Percentiles rank a stretch among this genome's conserved stretches.
Evolutionary conservation across 768 basidiomycete species (phyloP).

Genomic region (Mycena floridula): DNA sequence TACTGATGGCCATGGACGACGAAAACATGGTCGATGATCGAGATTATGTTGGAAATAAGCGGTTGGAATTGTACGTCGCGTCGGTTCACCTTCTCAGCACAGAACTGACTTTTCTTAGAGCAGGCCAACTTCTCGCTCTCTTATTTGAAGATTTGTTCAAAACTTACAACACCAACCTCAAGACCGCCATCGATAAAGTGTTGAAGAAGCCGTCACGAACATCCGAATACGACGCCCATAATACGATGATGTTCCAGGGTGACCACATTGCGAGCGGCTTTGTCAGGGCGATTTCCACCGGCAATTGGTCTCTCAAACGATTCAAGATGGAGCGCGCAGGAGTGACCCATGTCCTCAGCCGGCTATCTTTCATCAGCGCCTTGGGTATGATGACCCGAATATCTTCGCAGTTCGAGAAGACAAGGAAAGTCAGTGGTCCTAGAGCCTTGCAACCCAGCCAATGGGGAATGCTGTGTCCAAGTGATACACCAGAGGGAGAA

Average conservation of each 20-base stretch:
- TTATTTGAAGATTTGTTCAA: conserved; percentile 99
- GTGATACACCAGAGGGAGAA: conserved; percentile 99
- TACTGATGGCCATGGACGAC: conserved; percentile 94
- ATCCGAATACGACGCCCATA: conserved; percentile 90
- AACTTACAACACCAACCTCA: conserved; percentile 94
- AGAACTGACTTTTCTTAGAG: conserved; percentile 40
- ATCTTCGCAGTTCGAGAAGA: conserved; percentile 98
- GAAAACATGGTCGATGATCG: conserved; percentile 97
- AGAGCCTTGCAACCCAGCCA: conserved; percentile 96
- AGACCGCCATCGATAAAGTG: conserved; percentile 93
- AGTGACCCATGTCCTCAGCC: conserved; percentile 94
- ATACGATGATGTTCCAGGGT: conserved; percentile 93
- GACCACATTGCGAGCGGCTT: conserved; percentile 95
- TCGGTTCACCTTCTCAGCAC: conserved; percentile 2
- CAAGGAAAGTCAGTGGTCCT: conserved; percentile 95
- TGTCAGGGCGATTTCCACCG: conserved; percentile 94
- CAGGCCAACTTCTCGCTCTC: conserved; percentile 91
- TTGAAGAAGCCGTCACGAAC: conserved; percentile 94
- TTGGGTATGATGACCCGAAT: conserved; percentile 99
- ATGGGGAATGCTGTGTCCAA: conserved; percentile 98
- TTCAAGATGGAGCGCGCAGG: conserved; percentile 99
- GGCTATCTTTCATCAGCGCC: conserved; percentile 93
- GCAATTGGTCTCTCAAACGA: conserved; percentile 97
- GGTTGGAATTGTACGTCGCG: conserved; percentile 81
- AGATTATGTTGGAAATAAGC: conserved; percentile 99